These are phyloP conservation scores for Podochytrium sp. DNA, from an alignment of 192 early-diverging fungal species.

Conservation along the genomic window DNA sequence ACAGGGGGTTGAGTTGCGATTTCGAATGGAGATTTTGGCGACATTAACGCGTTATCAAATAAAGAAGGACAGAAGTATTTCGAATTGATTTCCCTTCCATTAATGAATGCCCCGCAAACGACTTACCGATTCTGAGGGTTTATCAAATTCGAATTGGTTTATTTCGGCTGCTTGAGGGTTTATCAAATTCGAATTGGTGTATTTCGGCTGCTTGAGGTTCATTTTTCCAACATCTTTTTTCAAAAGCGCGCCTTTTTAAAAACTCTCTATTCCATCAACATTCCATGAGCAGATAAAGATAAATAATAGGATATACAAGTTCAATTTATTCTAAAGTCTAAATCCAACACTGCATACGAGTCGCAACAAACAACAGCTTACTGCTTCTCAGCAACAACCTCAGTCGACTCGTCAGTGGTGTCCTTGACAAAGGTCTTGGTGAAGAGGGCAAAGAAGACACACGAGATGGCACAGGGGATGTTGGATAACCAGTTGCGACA, in stretches of 20 bases:
- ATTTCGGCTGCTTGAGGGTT: background rate
- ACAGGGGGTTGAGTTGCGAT: background rate
- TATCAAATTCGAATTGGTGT: background rate
- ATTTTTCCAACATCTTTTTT: background rate
- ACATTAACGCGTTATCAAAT: background rate
- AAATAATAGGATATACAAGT: background rate
- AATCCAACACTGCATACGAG: too few relatives aligned
- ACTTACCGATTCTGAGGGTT: background rate
- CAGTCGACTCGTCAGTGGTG: slow-evolving; percentile 26
- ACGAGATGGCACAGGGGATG: slow-evolving; percentile 13
- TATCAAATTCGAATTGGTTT: background rate
- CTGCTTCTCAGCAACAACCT: too few relatives aligned
- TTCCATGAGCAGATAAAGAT: background rate
- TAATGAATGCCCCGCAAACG: background rate
- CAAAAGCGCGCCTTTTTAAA: background rate
- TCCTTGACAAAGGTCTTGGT: slow-evolving; percentile 25
- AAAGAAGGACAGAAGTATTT: too few relatives aligned
- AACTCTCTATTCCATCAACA: too few relatives aligned
- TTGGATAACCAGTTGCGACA: too few relatives aligned
- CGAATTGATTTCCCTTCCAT: too few relatives aligned
- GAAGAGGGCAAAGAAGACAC: slow-evolving; percentile 25
- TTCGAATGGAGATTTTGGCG: background rate
- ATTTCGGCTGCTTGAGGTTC: background rate
- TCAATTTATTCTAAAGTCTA: too few relatives aligned
- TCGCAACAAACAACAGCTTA: too few relatives aligned